Percentiles rank a stretch among this genome's conserved stretches.
phyloP scores from a whole-genome alignment of 306 rosid genomes.

The Oemleria cerasiformis region DNA sequence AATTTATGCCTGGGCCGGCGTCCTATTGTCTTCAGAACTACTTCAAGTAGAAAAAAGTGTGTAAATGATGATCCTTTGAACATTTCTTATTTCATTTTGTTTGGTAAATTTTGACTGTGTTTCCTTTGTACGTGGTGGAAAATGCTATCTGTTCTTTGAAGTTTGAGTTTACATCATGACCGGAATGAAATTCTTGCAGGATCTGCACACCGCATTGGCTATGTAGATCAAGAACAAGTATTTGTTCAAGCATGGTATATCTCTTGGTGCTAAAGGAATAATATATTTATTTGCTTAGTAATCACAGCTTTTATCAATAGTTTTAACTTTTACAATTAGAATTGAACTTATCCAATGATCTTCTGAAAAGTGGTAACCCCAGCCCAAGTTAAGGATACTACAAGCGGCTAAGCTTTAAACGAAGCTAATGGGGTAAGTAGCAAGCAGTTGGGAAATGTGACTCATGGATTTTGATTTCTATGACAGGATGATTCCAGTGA shows the following conservation, averaged over 20 bases:
- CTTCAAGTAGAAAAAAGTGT: constrained; percentile 27
- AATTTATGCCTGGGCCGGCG: constrained; percentile 5
- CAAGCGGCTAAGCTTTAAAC: background rate
- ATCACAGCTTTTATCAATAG: background rate
- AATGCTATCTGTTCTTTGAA: background rate
- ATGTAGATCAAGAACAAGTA: constrained; percentile 35
- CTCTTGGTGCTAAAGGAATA: background rate
- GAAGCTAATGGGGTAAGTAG: background rate
- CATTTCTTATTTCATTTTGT: background rate
- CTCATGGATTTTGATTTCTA: constrained; percentile 35
- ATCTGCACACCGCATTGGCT: constrained; percentile 34
- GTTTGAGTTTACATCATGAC: constrained; percentile 16
- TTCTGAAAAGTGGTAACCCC: no score
- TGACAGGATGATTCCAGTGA: constrained; percentile 58
- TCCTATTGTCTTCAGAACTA: constrained; percentile 30
- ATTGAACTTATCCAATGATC: no score
- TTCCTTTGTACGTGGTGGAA: background rate
- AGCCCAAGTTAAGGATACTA: no score
- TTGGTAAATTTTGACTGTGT: background rate
- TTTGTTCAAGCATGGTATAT: constrained; percentile 44
- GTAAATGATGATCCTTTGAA: constrained; percentile 16
- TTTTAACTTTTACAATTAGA: no score
- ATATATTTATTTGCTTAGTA: background rate
- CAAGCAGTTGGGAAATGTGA: constrained; percentile 24
- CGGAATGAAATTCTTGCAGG: constrained; percentile 38